Base-by-base conservation (phyloP, 306 rosid species). In the Vigna angularis region DNA sequence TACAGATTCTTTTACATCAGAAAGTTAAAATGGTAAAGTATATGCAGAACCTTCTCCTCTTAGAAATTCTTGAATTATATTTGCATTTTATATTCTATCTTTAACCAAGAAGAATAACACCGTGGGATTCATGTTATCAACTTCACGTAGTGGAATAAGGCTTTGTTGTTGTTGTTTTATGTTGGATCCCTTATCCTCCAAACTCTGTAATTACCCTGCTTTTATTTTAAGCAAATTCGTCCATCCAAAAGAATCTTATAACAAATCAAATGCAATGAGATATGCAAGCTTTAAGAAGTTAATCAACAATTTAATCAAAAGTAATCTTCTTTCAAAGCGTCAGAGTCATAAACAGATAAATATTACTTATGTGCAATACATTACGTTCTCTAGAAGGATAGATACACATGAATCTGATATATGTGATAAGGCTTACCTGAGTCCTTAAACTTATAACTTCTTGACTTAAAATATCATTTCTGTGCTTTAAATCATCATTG, bases 361-460 rank as follows among this genome's bases (percentile, higher is more conserved):
- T 44, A 62, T 28, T 36, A 30, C 50, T 36, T 12, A 17, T 64
- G 26, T 44, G 40, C 40, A 76, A 63, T 9, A 53, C 61, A 71
- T 49, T 57, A 38, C 16, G 56, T 77, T 56, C 42, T 38, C 66
- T 15, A 78, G 68, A 64, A 57, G 32, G 64, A 68, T 47, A 68
- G 22, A 66, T 57, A 64, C 13, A 64, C 9, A 42, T 30, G 59
- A 74, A 78, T 53, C 17, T 28, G 34, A 66, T 44, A 50, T 34
- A 42, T 59, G 61, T 36, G 48, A 83, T 26, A 72, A 68, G 53
- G 67, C 76, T 84, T 82, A 95, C 98, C 92, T 95, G 98, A 66
- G 88, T 79, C 90, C 87, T 88, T 72, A 95, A 87, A 74, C 73
- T 85, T 36, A 88, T 64, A 81, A 92, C 87, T 83, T 95, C 93